A percentile compares a stretch with the other conserved stretches of the same genome.
Conservation (phyloP, 2,329 filamentous ascomycete species). For the Pyrenophora seminiperda region DNA sequence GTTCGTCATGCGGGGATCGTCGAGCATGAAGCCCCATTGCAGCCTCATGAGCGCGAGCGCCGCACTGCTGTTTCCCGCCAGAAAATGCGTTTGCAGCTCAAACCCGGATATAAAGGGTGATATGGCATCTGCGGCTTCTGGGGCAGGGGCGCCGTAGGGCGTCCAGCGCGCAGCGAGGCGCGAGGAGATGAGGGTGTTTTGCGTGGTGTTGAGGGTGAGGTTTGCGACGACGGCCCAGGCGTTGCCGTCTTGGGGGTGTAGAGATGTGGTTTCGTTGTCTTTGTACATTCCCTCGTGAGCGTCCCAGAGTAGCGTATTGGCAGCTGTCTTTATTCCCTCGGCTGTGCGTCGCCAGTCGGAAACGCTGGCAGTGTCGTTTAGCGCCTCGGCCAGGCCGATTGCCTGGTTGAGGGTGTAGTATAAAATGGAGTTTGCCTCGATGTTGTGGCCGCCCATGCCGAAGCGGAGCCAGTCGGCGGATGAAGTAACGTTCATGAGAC, state of each 20-base stretch:
- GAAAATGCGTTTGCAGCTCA: constrained; percentile 54
- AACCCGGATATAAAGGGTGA: constrained; percentile 57
- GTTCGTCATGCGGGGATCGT: constrained; percentile 60
- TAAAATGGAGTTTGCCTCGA: constrained; percentile 54
- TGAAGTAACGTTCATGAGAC: constrained; percentile 55
- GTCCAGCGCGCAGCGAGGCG: constrained; percentile 48
- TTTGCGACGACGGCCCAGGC: constrained; percentile 50
- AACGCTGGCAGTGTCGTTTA: constrained; percentile 51
- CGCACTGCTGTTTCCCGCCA: constrained; percentile 47
- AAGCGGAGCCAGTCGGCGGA: constrained; percentile 55
- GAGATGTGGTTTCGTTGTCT: constrained; percentile 59
- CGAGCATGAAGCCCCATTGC: constrained; percentile 63
- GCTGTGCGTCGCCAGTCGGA: constrained; percentile 51
- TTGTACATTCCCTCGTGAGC: constrained; percentile 56
- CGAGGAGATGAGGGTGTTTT: constrained; percentile 40
- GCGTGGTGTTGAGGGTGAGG: constrained; percentile 39
- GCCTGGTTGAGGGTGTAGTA: constrained; percentile 60
- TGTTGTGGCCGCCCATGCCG: constrained; percentile 58
- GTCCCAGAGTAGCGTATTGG: constrained; percentile 58
- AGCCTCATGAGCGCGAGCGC: constrained; percentile 53
- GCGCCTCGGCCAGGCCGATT: constrained; percentile 57
- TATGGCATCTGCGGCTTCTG: constrained; percentile 54
- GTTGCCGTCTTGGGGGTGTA: constrained; percentile 57
- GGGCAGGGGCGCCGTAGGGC: constrained; percentile 54
- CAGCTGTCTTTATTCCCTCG: constrained; percentile 51